phyloP scores from a whole-genome alignment of 345 rosid genomes.

The Linum usitatissimum region DNA sequence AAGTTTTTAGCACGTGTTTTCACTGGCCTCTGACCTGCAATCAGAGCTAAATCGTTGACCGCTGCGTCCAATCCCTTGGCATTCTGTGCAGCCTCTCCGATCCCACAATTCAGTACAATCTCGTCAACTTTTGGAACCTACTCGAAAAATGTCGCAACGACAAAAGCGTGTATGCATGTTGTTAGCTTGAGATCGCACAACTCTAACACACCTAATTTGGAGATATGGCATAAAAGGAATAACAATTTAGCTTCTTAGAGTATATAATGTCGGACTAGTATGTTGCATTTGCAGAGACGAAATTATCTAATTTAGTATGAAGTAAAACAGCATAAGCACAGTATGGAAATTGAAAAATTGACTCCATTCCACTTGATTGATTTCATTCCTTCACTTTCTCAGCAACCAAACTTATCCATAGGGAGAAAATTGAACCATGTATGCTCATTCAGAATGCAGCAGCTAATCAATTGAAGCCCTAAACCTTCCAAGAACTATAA shows the following conservation, averaged over 20 bases:
- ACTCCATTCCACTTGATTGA: neutral
- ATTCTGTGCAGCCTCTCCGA: conserved; percentile 92
- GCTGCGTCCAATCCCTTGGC: conserved; percentile 87
- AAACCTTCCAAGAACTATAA: neutral
- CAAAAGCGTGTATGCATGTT: neutral
- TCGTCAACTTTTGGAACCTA: conserved; percentile 79
- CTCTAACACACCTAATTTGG: too few species aligned
- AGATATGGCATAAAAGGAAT: too few species aligned
- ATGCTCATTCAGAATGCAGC: too few species aligned
- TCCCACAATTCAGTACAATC: conserved; percentile 90
- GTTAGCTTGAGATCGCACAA: too few species aligned
- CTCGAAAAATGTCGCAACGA: too few species aligned
- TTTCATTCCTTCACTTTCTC: conserved; percentile 1
- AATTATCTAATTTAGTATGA: too few species aligned
- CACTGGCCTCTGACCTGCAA: conserved; percentile 78
- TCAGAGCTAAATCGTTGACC: conserved; percentile 64
- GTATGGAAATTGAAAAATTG: too few species aligned
- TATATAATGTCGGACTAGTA: too few species aligned
- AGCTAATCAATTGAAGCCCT: neutral
- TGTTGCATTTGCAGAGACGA: too few species aligned
- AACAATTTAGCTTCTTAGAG: too few species aligned
- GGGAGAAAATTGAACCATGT: too few species aligned
- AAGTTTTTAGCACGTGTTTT: conserved; percentile 74
- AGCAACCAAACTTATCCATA: neutral
- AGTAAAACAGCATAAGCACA: too few species aligned